A percentile compares a stretch with the other conserved stretches of the same genome.
These are phyloP conservation scores for Herpomyces periplanetae DNA, from an alignment of 2,329 filamentous ascomycete genomes.

Conservation along the genomic window DNA sequence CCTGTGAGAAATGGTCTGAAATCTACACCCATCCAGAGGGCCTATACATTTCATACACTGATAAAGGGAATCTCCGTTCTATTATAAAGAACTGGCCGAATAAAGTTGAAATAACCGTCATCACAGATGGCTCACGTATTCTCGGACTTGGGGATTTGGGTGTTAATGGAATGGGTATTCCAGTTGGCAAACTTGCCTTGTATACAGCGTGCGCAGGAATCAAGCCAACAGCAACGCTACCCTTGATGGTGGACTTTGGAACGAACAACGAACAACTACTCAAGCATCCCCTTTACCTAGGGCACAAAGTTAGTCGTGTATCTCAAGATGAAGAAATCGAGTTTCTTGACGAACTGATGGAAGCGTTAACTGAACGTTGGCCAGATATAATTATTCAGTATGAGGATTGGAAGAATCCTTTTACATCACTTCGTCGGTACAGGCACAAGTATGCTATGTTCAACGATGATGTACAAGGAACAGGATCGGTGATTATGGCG, in stretches of 20 bases:
- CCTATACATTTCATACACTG: slow-evolving; percentile 78
- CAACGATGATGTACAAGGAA: slow-evolving; percentile 95
- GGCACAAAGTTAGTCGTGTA: slow-evolving; percentile 45
- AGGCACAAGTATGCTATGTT: slow-evolving; percentile 67
- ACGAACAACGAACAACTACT: slow-evolving; percentile 20
- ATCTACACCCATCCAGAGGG: slow-evolving; percentile 79
- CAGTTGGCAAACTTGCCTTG: slow-evolving; percentile 72
- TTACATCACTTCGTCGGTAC: slow-evolving; percentile 67
- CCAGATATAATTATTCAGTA: slow-evolving; percentile 50
- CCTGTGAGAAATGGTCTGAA: slow-evolving; percentile 79
- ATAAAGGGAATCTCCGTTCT: slow-evolving; percentile 52
- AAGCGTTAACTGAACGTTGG: slow-evolving; percentile 38
- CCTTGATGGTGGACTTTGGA: slow-evolving; percentile 20
- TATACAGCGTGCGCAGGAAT: slow-evolving; percentile 91
- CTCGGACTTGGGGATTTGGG: slow-evolving; percentile 75
- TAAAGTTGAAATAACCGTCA: slow-evolving; percentile 72
- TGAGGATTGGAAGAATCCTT: slow-evolving; percentile 91
- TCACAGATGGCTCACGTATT: slow-evolving; percentile 78
- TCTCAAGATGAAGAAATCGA: slow-evolving; percentile 37
- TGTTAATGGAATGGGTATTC: slow-evolving; percentile 89
- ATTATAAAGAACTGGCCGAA: slow-evolving; percentile 73
- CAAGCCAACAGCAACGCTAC: slow-evolving; percentile 26
- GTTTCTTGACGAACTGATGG: slow-evolving; percentile 94
- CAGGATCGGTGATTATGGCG: slow-evolving; percentile 65
- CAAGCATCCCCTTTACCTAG: slow-evolving; percentile 65